Evolutionary conservation across 1,139 yeast genomes (phyloP).

Genomic region (Hemisphaericaspora xylofermentans): DNA sequence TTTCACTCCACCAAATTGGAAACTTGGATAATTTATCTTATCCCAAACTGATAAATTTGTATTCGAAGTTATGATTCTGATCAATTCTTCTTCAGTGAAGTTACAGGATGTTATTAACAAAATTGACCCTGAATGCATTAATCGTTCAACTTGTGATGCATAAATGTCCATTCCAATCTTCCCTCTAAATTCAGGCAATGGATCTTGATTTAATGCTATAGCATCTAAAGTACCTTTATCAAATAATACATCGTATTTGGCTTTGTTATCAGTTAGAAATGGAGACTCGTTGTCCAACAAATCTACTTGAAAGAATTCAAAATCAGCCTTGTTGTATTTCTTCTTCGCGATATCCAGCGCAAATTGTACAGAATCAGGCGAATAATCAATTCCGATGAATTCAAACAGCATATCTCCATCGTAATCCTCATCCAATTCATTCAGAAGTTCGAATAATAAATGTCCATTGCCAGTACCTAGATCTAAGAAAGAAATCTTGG

Average conservation of each 20-base stretch:
- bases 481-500: conserved; percentile 55
- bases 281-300: conserved; percentile 33
- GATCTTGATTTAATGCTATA: conserved; percentile 75
- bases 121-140: conserved; percentile 57
- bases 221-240: conserved; percentile 98
- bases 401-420: conserved; percentile 39
- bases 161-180: conserved; percentile 62
- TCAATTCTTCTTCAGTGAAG: conserved; percentile 78
- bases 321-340: conserved; percentile 33
- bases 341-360: conserved; percentile 56
- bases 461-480: conserved; percentile 98
- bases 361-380: conserved; percentile 72
- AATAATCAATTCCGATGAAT: conserved; percentile 77
- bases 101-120: conserved; percentile 91
- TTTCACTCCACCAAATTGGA: conserved; percentile 82
- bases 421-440: conserved; percentile 51
- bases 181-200: conserved; percentile 38
- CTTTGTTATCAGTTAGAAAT: conserved; percentile 34
- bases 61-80: conserved; percentile 47
- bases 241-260: conserved; percentile 64
- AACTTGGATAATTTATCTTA: conserved; percentile 70
- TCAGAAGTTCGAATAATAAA: conserved; percentile 63
- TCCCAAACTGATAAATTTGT: conserved; percentile 53
- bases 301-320: conserved; percentile 49
- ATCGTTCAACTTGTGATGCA: conserved; percentile 54